A percentile compares a stretch with the other conserved stretches of the same genome.
Conservation (phyloP, 169 alveolate species). For the Eimeria tenella region DNA sequence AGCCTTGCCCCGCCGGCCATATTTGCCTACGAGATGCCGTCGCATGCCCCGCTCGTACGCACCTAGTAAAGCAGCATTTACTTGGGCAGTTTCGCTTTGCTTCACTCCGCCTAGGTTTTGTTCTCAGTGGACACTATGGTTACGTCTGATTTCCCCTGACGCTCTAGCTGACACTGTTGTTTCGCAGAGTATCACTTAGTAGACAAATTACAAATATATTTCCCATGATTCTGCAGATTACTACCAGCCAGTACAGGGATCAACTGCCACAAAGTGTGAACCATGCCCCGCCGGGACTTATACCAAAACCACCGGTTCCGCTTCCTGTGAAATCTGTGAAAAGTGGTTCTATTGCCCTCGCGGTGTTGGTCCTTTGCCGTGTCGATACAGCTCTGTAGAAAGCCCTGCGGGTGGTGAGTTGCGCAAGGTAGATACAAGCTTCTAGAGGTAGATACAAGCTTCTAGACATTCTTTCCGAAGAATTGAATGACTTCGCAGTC, state of each 20-base stretch:
- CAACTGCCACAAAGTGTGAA: conserved; percentile 16
- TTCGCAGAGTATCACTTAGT: no score
- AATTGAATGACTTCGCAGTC: no score
- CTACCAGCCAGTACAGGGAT: conserved; percentile 20
- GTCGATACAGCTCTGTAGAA: conserved; percentile 6
- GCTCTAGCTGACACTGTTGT: no score
- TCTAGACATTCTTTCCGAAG: no score
- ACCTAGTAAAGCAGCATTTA: no score
- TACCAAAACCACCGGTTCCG: not conserved
- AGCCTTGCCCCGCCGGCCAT: conserved; percentile 48
- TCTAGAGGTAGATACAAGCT: no score
- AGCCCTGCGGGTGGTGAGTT: not conserved
- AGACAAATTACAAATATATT: no score
- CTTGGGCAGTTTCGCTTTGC: no score
- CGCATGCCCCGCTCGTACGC: conserved; percentile 51
- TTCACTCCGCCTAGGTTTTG: no score
- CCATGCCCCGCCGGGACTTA: conserved; percentile 4
- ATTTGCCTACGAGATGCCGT: conserved; percentile 30
- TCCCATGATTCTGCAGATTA: not conserved
- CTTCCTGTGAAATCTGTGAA: not conserved
- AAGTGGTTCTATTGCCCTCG: not conserved
- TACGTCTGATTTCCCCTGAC: no score
- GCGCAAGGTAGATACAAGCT: not conserved
- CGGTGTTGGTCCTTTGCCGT: conserved; percentile 12
- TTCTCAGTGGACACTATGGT: no score